These are phyloP conservation scores for Tetrastigma voinierianum DNA, from an alignment of 164 flowering plant genomes.

Conservation along the genomic window DNA sequence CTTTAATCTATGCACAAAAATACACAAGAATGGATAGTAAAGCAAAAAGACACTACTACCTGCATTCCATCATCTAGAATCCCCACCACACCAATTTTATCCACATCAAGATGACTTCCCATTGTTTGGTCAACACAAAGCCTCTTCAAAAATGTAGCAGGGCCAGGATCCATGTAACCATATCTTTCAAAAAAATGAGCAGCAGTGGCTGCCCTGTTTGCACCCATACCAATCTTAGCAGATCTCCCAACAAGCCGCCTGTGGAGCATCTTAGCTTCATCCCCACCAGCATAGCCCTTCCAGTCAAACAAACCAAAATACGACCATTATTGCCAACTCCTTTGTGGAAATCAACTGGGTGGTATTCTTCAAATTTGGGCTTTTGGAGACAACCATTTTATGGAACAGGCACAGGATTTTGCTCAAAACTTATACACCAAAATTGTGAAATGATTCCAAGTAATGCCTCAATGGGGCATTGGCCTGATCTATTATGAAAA, in stretches of 20 bases:
- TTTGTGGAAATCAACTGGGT: too few relatives aligned
- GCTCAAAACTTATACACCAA: too few relatives aligned
- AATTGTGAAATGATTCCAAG: too few relatives aligned
- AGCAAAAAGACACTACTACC: slow-evolving; percentile 37
- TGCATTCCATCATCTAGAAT: slow-evolving; percentile 97
- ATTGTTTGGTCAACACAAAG: slow-evolving; percentile 15
- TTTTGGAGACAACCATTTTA: too few relatives aligned
- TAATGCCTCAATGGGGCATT: too few relatives aligned
- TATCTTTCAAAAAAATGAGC: slow-evolving; percentile 44
- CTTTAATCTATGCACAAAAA: too few relatives aligned
- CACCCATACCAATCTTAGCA: slow-evolving; percentile 66
- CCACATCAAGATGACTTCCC: slow-evolving; percentile 14
- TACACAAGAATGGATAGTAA: background rate
- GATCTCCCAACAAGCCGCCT: slow-evolving; percentile 59
- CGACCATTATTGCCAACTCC: too few relatives aligned
- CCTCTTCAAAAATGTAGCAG: slow-evolving; percentile 6
- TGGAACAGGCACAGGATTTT: too few relatives aligned
- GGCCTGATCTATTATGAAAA: background rate
- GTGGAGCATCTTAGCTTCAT: slow-evolving; percentile 91
- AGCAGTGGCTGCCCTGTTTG: slow-evolving; percentile 60
- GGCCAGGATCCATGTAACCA: slow-evolving; percentile 38
- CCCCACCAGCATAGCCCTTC: slow-evolving; percentile 97
- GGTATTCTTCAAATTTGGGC: too few relatives aligned
- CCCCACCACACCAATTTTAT: slow-evolving; percentile 54
- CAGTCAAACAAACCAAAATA: background rate